Evolutionary conservation across 2,329 filamentous ascomycete species (phyloP).

Genomic region (Fusarium longipes): DNA sequence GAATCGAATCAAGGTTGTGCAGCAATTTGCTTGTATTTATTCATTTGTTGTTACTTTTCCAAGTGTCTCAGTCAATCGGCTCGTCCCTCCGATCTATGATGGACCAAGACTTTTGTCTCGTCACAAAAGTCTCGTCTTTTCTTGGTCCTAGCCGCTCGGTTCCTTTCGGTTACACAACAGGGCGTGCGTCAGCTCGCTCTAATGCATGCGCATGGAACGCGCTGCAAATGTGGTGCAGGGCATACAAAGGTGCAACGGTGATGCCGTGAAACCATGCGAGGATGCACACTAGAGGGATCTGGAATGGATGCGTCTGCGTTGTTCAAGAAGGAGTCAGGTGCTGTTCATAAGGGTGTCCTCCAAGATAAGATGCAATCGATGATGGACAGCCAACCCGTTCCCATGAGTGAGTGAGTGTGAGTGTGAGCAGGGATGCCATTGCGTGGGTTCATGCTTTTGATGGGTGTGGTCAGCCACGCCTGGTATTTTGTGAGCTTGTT

Average conservation of each 20-base stretch:
- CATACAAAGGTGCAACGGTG: slow-evolving; percentile 35
- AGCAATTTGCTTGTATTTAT: background rate
- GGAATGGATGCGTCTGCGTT: slow-evolving; percentile 36
- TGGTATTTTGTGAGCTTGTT: slow-evolving; percentile 13
- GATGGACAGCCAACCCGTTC: slow-evolving; percentile 22
- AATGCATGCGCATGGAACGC: slow-evolving; percentile 39
- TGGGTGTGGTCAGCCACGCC: slow-evolving; percentile 27
- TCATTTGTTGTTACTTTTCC: background rate
- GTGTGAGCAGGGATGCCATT: slow-evolving; percentile 3
- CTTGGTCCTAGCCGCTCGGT: background rate
- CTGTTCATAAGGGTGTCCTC: slow-evolving; percentile 21
- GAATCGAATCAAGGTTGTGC: slow-evolving; percentile 1
- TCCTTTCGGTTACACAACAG: slow-evolving; percentile 33
- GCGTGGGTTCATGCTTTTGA: slow-evolving; percentile 11
- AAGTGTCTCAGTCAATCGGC: slow-evolving; percentile 3
- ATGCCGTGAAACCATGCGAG: slow-evolving; percentile 38
- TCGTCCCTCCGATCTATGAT: slow-evolving; percentile 13
- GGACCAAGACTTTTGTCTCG: background rate
- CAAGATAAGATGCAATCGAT: slow-evolving; percentile 35
- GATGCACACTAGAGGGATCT: slow-evolving; percentile 5
- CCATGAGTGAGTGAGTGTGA: slow-evolving; percentile 7
- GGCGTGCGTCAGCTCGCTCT: slow-evolving; percentile 30
- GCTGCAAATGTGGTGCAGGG: slow-evolving; percentile 15
- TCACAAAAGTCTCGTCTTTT: background rate
- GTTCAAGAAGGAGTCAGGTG: slow-evolving; percentile 30